A percentile compares a stretch with the other conserved stretches of the same genome.
These are phyloP conservation scores for Dichotomocladium elegans DNA, from an alignment of 371 early-diverging fungal species.

Conservation along the genomic window DNA sequence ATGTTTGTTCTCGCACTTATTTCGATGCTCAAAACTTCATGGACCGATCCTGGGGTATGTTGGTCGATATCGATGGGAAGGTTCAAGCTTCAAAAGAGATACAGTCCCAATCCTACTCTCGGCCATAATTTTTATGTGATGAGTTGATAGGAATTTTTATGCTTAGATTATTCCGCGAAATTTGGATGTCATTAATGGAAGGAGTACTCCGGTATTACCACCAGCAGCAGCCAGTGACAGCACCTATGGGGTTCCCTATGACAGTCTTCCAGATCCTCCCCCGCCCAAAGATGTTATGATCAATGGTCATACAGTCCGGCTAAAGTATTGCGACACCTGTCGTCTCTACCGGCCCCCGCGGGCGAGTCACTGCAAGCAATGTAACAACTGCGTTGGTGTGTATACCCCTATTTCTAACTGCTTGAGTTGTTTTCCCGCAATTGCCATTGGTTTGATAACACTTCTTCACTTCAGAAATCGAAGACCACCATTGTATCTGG, in stretches of 20 bases:
- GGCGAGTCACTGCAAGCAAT: conserved; percentile 81
- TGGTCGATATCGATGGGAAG: too few species aligned
- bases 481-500: conserved; percentile 95
- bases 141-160: not conserved
- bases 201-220: too few species aligned
- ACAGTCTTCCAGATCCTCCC: conserved; percentile 28
- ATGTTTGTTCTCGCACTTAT: conserved; percentile 64
- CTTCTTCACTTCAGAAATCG: conserved; percentile 43
- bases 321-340: conserved; percentile 91
- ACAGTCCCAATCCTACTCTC: too few species aligned
- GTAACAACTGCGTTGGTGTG: conserved; percentile 88
- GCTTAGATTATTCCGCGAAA: conserved; percentile 75
- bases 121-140: not conserved
- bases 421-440: not conserved
- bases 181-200: too few species aligned
- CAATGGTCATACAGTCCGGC: conserved; percentile 56
- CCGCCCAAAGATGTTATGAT: conserved; percentile 59
- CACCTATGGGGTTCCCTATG: conserved; percentile 35
- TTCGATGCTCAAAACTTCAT: conserved; percentile 81
- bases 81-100: not conserved
- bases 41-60: conserved; percentile 90
- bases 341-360: conserved; percentile 85
- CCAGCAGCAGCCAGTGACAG: conserved; percentile 14
- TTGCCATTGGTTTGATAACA: not conserved
- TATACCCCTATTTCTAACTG: not conserved